phyloP scores from a whole-genome alignment of 2,329 filamentous ascomycete genomes.

The Fusarium sp. region DNA sequence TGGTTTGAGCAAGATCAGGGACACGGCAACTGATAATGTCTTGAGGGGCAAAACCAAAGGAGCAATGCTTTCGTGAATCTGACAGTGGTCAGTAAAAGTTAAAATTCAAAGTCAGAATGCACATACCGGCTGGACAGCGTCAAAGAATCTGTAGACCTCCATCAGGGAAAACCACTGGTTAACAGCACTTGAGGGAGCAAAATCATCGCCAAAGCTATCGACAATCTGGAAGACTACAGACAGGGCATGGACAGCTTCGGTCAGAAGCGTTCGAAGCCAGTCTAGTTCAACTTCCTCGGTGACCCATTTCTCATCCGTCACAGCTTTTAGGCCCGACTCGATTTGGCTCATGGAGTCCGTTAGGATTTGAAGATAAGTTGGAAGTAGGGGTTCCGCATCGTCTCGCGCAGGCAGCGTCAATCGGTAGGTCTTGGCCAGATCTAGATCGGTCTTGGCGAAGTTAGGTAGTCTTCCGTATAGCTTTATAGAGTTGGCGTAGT shows the following conservation, averaged over 20 bases:
- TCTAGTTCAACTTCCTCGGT: constrained; percentile 68
- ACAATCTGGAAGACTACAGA: constrained; percentile 81
- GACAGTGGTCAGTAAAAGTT: constrained; percentile 34
- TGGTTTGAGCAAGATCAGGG: constrained; percentile 78
- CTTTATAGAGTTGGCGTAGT: constrained; percentile 66
- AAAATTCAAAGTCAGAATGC: background rate
- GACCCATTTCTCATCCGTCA: constrained; percentile 64
- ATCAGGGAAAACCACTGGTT: constrained; percentile 82
- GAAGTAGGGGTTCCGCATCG: constrained; percentile 60
- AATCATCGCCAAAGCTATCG: constrained; percentile 66
- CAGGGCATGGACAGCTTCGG: constrained; percentile 80
- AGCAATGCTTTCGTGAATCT: constrained; percentile 58
- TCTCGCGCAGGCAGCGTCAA: constrained; percentile 51
- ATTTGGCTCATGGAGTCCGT: constrained; percentile 64
- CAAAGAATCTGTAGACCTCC: constrained; percentile 76
- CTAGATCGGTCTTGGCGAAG: constrained; percentile 45
- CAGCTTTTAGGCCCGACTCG: constrained; percentile 63
- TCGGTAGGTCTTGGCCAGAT: constrained; percentile 51
- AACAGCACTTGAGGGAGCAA: constrained; percentile 71
- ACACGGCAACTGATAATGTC: constrained; percentile 77
- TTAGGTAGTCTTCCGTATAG: constrained; percentile 58
- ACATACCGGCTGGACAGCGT: constrained; percentile 64
- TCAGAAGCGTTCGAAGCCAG: constrained; percentile 74
- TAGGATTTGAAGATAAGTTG: constrained; percentile 63
- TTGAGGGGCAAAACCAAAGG: constrained; percentile 75